Evolutionary conservation across 2,329 filamentous ascomycete genomes (phyloP), one percentile per base, ranked within the genome.

Genomic region (Beauveria sp.): DNA sequence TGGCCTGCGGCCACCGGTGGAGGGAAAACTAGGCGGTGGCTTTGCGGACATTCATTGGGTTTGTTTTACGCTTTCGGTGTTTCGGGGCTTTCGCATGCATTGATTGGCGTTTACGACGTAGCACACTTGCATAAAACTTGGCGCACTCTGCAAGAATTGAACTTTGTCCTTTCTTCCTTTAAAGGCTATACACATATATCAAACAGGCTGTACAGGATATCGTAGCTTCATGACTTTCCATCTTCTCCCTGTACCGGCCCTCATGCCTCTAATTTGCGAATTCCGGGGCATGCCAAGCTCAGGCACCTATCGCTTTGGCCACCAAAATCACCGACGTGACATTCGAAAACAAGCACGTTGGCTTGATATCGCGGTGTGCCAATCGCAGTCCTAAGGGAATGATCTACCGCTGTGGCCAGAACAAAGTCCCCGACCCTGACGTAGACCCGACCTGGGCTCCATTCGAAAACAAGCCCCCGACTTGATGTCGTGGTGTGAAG

Each of bases 1-100:
- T 88, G 83, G 80, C 80, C 14, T 89, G 87, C 68, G 83, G 81
- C 26, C 77, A 84, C 64, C 77, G 84, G 61, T 89, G 87, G 87
- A 83, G 85, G 75, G 86, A 88, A 68, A 87, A 88, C 67, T 88
- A 75, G 67, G 60, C 24, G 18, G 31, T 5, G n/a, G 2, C 5
- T 9, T 0, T 2, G 31, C n/a, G 5, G 28, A n/a, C 3, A 34
- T 42, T 14, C 43, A 61, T 42, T 51, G 28, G 26, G 45, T 59
- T 65, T 56, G n/a, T 34, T 14, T 46, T 61, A 40, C 43, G 51
- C 31, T 6, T 50, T 55, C 6, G 46, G 38, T 62, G 22, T 42
- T 42, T 20, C 52, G 10, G 48, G 28, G 45, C 12, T 12, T 34
- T 5, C 28, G 43, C 3, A 38, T 57, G 26, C 53, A 56, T 57